A percentile compares a stretch with the other conserved stretches of the same genome.
Evolutionary conservation across 495 filamentous ascomycete genomes (phyloP).

Genomic region (Aspergillus olivimuriae): DNA sequence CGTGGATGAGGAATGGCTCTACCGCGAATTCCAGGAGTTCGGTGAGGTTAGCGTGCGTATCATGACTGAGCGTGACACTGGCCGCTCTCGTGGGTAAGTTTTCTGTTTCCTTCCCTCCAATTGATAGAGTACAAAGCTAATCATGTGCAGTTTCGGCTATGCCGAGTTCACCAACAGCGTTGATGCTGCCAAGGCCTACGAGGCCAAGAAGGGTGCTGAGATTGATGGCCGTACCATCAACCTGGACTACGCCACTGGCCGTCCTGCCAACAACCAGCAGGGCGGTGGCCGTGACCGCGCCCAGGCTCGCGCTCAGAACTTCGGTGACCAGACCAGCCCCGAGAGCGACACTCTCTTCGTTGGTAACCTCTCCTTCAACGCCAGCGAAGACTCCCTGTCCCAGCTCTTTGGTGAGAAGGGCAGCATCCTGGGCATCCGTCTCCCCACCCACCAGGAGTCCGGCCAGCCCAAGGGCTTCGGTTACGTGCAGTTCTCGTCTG

Average conservation of each 20-base stretch:
- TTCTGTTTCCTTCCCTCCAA: not conserved
- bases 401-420: constrained; percentile 70
- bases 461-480: constrained; percentile 92
- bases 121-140: constrained; percentile 16
- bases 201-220: constrained; percentile 70
- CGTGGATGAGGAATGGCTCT: constrained; percentile 86
- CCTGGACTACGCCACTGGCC: constrained; percentile 79
- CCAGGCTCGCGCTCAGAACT: constrained; percentile 63
- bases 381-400: constrained; percentile 65
- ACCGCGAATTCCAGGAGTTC: constrained; percentile 77
- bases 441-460: constrained; percentile 84
- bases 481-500: constrained; percentile 76
- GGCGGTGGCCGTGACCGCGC: constrained; percentile 49
- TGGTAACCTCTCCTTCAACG: constrained; percentile 86
- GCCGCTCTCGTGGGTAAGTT: constrained; percentile 77
- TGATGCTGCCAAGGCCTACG: constrained; percentile 68
- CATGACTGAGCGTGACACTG: constrained; percentile 74
- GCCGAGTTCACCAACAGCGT: constrained; percentile 75
- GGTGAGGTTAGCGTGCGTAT: constrained; percentile 75
- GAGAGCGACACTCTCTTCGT: constrained; percentile 85
- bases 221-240: constrained; percentile 83
- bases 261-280: constrained; percentile 45
- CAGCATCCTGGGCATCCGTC: constrained; percentile 67
- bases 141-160: constrained; percentile 68
- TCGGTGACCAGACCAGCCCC: constrained; percentile 72